phyloP scores from a whole-genome alignment of 2,329 filamentous ascomycete species.

The Colletotrichum sp. region DNA sequence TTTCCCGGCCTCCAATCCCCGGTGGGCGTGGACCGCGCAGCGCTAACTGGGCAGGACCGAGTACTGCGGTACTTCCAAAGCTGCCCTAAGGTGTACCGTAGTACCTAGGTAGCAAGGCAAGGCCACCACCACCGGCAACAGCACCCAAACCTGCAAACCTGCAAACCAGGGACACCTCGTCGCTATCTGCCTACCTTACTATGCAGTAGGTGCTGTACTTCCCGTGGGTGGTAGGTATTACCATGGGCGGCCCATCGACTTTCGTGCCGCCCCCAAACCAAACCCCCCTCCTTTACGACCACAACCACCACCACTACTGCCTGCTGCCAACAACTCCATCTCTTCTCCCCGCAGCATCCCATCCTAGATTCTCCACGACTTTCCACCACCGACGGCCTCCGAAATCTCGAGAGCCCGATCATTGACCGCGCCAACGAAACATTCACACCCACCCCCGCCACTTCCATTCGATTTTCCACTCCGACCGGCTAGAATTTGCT shows the following conservation, averaged over 20 bases:
- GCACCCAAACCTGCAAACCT: not conserved
- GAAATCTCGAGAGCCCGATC: not conserved
- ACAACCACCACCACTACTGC: not conserved
- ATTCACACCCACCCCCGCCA: not conserved
- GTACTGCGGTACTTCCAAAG: too few relatives aligned
- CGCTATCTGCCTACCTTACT: not conserved
- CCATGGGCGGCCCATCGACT: not conserved
- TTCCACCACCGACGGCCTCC: not conserved
- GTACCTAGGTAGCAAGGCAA: not conserved
- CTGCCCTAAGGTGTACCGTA: too few relatives aligned
- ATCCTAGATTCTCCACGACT: not conserved
- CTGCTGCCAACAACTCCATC: not conserved
- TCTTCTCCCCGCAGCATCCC: conserved; percentile 12
- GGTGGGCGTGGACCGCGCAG: not conserved
- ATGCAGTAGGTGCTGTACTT: not conserved
- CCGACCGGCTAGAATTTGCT: not conserved
- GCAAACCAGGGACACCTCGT: not conserved
- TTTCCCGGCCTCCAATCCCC: not conserved
- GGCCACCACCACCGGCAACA: not conserved
- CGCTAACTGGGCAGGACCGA: not conserved
- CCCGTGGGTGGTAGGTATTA: not conserved
- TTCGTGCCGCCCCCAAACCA: not conserved
- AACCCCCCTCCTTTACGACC: conserved; percentile 3
- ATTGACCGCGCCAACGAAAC: not conserved
- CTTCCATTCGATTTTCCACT: not conserved